Evolutionary conservation across 768 basidiomycete species (phyloP), one percentile per base, ranked within the genome.

Genomic region (Lentinula sp.): DNA sequence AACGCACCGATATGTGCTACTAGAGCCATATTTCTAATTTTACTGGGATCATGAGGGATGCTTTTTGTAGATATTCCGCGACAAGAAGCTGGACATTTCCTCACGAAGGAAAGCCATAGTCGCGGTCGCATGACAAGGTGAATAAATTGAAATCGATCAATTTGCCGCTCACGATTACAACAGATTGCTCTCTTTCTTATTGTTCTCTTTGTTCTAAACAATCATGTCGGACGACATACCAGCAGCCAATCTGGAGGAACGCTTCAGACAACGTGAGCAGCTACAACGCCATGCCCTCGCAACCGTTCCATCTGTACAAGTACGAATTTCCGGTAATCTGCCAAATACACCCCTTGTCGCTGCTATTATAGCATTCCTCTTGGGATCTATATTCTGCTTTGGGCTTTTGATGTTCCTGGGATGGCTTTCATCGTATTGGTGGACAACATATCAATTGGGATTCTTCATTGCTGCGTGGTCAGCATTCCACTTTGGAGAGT

Each of bases 401-500:
- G 91, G 90, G 0, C 48, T 76, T 23, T 70, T 78, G 18, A 78
- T 80, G 10, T 84, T 84, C 63, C 63, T 70, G n/a, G 81, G 83
- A 46, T 80, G 82, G 4, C 73, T 81, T 50, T 39, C 66, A 32
- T 63, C 64, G 8, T 72, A 70, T 34, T 86, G 83, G 80, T 90
- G 89, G 84, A 73, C 84, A 0, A 89, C 86, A 31, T 83, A 84
- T 60, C 89, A 89, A 67, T 78, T 97, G 2, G 93, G 90, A 0
- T 86, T 91, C 71, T 98, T 95, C 71, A 63, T 91, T 43, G 85
- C 89, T 37, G 80, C 88, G 4, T 93, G 93, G 91, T 80, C 91
- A 0, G 76, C 80, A 39, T 99, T 99, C 72, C 97, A 99, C 68
- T 89, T 93, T 85, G 85, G 83, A 11, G 97, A 99, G 71, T 98